phyloP scores from a whole-genome alignment of 1,139 yeast species.

The Suhomyces terraborum region DNA sequence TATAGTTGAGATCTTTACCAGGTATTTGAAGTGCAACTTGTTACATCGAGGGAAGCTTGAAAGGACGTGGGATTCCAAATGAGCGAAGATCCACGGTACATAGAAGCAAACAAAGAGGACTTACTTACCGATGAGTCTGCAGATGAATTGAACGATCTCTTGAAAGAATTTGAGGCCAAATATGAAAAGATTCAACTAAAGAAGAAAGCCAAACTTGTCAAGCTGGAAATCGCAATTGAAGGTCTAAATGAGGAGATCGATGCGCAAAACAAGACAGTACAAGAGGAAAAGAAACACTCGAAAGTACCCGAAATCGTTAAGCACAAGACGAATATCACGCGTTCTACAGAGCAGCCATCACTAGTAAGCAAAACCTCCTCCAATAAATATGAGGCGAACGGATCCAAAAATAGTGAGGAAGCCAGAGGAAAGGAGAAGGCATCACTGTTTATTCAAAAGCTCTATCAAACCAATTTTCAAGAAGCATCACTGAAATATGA shows the following conservation, averaged over 20 bases:
- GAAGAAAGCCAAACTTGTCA: constrained; percentile 9
- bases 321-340: too few species aligned
- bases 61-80: not conserved
- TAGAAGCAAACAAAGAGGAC: constrained; percentile 16
- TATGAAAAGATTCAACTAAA: constrained; percentile 21
- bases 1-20: not conserved
- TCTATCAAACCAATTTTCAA: constrained; percentile 15
- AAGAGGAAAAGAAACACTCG: too few species aligned
- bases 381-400: not conserved
- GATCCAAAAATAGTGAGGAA: not conserved
- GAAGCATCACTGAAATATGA: constrained; percentile 13
- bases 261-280: too few species aligned
- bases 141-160: constrained; percentile 27
- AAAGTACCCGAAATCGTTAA: too few species aligned
- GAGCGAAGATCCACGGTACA: constrained; percentile 24
- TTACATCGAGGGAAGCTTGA: not conserved
- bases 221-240: constrained; percentile 1
- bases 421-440: constrained; percentile 5
- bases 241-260: too few species aligned
- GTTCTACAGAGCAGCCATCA: not conserved
- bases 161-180: constrained; percentile 26
- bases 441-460: constrained; percentile 16
- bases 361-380: not conserved
- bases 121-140: constrained; percentile 27
- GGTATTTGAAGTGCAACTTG: too few species aligned